Evolutionary conservation across 441 rosid species (phyloP), one percentile per base, ranked within the genome.

Genomic region (Rhodomyrtus psidioides): DNA sequence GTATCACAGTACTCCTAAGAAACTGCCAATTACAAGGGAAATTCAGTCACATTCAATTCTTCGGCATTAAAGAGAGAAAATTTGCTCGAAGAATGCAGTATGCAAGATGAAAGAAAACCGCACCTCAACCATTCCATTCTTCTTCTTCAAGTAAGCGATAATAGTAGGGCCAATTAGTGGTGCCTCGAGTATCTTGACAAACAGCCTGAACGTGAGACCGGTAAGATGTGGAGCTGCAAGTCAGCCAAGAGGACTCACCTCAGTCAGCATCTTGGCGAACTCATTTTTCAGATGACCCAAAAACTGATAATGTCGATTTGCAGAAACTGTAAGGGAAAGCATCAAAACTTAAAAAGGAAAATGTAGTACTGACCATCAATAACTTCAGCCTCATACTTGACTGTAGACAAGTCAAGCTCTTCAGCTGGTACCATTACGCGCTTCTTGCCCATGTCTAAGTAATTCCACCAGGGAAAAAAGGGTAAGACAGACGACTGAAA

Each of bases 191-290:
- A 93, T 34, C 84, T 88, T 91, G 81, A 93, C 94, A 84, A 95
- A 95, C 60, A 95, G 74, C 92, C 89, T 93, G 83, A 95, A 91
- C 65, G 53, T 83, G 81, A 90, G 85, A 23, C 99, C 99, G 34
- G 96, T 93, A 92, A 96, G 87, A 91, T 94, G 98, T 23, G 99
- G 98, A 83, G 96, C 98, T 96, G 93, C 81, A 74, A 85, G 46
- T 21, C 53, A 62, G 87, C 65, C 21, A 49, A 53, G 57, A 28
- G 49, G 17, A 56, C 44, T 24, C 51, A n/a, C 51, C 85, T 55
- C 70, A 21, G 79, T 70, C 14, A 70, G 49, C 34, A 70, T 70
- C 9, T 70, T 65, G 82, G 28, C 42, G 5, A 86, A 28, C 9
- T 30, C 58, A 5, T 44, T 13, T 86, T 62, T 28, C 44, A 28